Base-by-base conservation (phyloP, 148 eudicot species). In the Chenopodium formosanum region DNA sequence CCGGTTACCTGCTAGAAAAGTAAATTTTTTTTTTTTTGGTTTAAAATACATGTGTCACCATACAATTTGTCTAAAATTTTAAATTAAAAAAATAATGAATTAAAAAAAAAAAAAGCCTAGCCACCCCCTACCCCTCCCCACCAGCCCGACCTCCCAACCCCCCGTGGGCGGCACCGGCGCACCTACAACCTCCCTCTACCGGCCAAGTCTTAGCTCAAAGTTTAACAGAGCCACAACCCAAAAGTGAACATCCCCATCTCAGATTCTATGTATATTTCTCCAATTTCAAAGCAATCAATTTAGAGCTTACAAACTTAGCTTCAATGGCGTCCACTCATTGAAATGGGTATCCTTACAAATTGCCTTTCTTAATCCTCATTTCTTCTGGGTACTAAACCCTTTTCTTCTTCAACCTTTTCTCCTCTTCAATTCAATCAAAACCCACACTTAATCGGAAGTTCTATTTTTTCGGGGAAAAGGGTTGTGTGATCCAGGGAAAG, bases 241-340 rank as follows among this genome's bases (percentile, higher is more conserved):
- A 65, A 63, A 7, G 9, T 10, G 4, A 65, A 65, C 69, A n/a
- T 65, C 69, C 69, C 11, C 69, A 65, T 34, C 37, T 34, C 37
- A 34, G 2, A 34, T 34, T 65, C 69, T 34, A 34, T 34, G 37
- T 34, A 48, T 48, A 48, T 48, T 11, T 9, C 52, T 48, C 52
- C 52, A 48, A 1, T 34, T 11, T 48, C 52, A 1, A 48, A 10
- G 9, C 52, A 48, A 71, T 71, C 52, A 1, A 5, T 40, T 71
- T n/a, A 4, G 58, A 74, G 78, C 58, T 67, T 53, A 7, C 22
- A 58, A 70, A 29, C 29, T 17, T 23, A 44, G 22, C 62, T 79
- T 66, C 85, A 76, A 91, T 91, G 94, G 92, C 92, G 83, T 81
- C 86, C 71, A 44, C 72, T 16, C 68, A 74, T 60, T 32, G 86